Conservation (phyloP, 2,329 filamentous ascomycete genomes). For the Penicillium sp. region DNA sequence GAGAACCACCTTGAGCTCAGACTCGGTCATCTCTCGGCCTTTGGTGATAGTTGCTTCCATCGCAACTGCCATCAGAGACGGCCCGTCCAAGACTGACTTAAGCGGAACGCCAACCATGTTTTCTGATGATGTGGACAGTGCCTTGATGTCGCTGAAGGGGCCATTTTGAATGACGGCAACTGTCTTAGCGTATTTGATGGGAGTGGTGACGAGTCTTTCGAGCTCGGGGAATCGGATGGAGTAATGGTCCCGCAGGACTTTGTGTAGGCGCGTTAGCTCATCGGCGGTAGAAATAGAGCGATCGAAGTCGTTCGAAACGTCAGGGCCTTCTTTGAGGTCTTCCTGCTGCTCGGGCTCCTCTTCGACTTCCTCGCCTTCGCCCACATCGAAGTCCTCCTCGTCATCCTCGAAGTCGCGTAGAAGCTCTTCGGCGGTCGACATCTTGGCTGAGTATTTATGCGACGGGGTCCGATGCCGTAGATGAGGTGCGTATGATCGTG, state of each 20-base stretch:
- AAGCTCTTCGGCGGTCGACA: slow-evolving; percentile 93
- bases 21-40: slow-evolving; percentile 70
- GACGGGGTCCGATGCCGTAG: not conserved
- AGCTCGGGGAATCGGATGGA: slow-evolving; percentile 90
- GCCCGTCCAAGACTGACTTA: slow-evolving; percentile 78
- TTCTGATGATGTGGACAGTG: slow-evolving; percentile 69
- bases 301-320: slow-evolving; percentile 74
- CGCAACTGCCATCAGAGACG: slow-evolving; percentile 91
- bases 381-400: slow-evolving; percentile 68
- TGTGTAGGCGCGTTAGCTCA: slow-evolving; percentile 90
- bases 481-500: not conserved
- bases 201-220: slow-evolving; percentile 83
- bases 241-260: slow-evolving; percentile 95
- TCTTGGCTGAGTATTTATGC: slow-evolving; percentile 35
- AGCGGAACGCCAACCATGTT: slow-evolving; percentile 75
- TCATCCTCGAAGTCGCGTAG: slow-evolving; percentile 82
- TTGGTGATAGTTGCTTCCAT: slow-evolving; percentile 90
- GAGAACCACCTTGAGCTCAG: slow-evolving; percentile 70
- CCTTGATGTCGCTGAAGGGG: slow-evolving; percentile 83
- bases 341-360: slow-evolving; percentile 57
- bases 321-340: slow-evolving; percentile 58
- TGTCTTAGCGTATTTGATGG: slow-evolving; percentile 91
- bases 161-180: slow-evolving; percentile 92
- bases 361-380: slow-evolving; percentile 61
- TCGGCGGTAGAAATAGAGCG: slow-evolving; percentile 92